Percentiles rank a stretch among this genome's conserved stretches.
Evolutionary conservation across 176 grass and related monocot species (phyloP).

Genomic region (Melocanna baccifera): DNA sequence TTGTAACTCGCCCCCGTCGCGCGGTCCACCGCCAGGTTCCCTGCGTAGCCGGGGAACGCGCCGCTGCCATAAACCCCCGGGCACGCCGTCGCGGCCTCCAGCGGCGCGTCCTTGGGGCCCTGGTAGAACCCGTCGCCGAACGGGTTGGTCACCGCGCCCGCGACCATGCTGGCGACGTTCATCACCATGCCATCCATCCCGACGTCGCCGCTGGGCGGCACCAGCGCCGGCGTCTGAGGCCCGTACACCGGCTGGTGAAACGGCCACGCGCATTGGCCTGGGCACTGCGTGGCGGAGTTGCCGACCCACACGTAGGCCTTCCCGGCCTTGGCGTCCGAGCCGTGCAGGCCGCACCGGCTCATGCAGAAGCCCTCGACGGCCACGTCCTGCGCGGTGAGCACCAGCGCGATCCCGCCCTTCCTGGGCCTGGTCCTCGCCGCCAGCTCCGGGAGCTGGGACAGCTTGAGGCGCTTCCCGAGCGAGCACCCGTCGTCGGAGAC

Average conservation of each 20-base stretch:
- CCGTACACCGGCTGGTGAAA: constrained; percentile 44
- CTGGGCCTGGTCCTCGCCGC: background rate
- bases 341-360: constrained; percentile 48
- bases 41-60: constrained; percentile 54
- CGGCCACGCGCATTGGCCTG: constrained; percentile 68
- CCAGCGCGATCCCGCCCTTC: constrained; percentile 38
- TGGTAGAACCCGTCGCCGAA: constrained; percentile 52
- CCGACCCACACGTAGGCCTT: constrained; percentile 53
- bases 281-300: constrained; percentile 44
- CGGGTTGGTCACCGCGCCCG: constrained; percentile 47
- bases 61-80: constrained; percentile 45
- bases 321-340: background rate
- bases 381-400: constrained; percentile 63
- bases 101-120: constrained; percentile 38
- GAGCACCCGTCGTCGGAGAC: constrained; percentile 43
- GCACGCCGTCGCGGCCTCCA: constrained; percentile 56
- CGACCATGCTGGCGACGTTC: constrained; percentile 49
- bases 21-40: constrained; percentile 28
- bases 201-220: constrained; percentile 47
- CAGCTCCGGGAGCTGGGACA: constrained; percentile 41
- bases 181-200: constrained; percentile 54
- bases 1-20: constrained; percentile 53
- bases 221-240: constrained; percentile 29
- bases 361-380: constrained; percentile 58
- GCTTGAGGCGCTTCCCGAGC: constrained; percentile 37